Base-by-base conservation (phyloP, 2,329 filamentous ascomycete species). In the Phialophora verrucosa region DNA sequence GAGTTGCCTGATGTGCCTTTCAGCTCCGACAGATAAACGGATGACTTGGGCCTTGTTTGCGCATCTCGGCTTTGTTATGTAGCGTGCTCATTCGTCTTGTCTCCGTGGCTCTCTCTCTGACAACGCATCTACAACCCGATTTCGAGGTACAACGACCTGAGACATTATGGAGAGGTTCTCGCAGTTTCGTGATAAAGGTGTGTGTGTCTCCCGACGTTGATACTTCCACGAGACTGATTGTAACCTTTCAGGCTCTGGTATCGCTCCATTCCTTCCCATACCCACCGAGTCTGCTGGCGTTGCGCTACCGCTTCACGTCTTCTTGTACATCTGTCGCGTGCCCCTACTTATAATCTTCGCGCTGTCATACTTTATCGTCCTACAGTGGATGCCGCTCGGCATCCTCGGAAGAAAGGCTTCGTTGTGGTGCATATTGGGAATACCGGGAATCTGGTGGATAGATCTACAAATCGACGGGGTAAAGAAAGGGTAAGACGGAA, bases 401-500 rank as follows among this genome's bases (percentile, higher is more conserved):
- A 84, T 85, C 8, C 75, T 88, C 38, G 80, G 88, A 51, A 92
- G 92, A 75, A 98, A 98, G 80, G 87, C 91, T 12, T 87, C 92
- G 57, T 81, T 98, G 61, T 98, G 95, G 94, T 86, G 88, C 67
- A 86, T 98, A 71, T 86, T 99, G 72, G 90, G 88, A 44, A 90
- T 96, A 66, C 92, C 93, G 0, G 94, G 95, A 31, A 91, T 99
- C 65, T 98, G 93, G 93, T 98, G 94, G 94, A 90, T 97, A 64
- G 95, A 99, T 79, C 83, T 99, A n/a, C 94, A 97, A 78, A 92
- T 99, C 71, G 95, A 99, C 77, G 94, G 94, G 65, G 95, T 99
- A 62, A 93, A 92, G 80, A 91, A 93, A 80, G 95, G 95, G 81
- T 93, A 78, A 63, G 83, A 75, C 23, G 38, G 23, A n/a, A 27